These are phyloP conservation scores for Flammula alnicola DNA, from an alignment of 1,284 basidiomycete genomes.

Conservation along the genomic window DNA sequence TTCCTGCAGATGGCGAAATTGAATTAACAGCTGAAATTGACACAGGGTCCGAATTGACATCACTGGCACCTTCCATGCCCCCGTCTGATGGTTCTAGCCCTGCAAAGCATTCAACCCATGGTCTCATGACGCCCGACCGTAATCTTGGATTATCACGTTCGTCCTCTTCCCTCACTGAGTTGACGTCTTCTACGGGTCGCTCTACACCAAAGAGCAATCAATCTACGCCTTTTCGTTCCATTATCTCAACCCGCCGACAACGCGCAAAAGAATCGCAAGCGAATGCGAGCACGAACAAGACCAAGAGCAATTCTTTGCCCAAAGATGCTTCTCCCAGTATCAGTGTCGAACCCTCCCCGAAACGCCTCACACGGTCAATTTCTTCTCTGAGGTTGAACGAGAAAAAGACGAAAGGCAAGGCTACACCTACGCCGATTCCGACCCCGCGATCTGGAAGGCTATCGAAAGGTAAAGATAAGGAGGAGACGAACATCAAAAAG, in stretches of 20 bases:
- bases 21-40: slow-evolving; percentile 56
- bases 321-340: slow-evolving; percentile 7
- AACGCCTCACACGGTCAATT: slow-evolving; percentile 24
- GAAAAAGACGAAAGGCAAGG: slow-evolving; percentile 33
- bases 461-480: slow-evolving; percentile 31
- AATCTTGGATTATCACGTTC: slow-evolving; percentile 34
- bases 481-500: slow-evolving; percentile 49
- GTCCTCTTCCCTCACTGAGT: slow-evolving; percentile 43
- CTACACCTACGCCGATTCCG: slow-evolving; percentile 28
- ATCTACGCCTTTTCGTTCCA: slow-evolving; percentile 51
- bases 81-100: slow-evolving; percentile 35
- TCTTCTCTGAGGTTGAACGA: slow-evolving; percentile 25
- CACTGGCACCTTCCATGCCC: slow-evolving; percentile 45
- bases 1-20: slow-evolving; percentile 51
- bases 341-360: slow-evolving; percentile 19
- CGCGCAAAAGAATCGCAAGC: neutral
- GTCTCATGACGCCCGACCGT: slow-evolving; percentile 34
- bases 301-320: slow-evolving; percentile 4
- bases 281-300: neutral
- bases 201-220: slow-evolving; percentile 31
- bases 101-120: slow-evolving; percentile 30
- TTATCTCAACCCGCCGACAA: slow-evolving; percentile 61
- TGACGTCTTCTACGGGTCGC: slow-evolving; percentile 35
- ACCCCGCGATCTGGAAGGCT: slow-evolving; percentile 18
- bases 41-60: slow-evolving; percentile 50